Evolutionary conservation across 2,329 filamentous ascomycete genomes (phyloP), one percentile per base, ranked within the genome.

Genomic region (Claviceps monticola): DNA sequence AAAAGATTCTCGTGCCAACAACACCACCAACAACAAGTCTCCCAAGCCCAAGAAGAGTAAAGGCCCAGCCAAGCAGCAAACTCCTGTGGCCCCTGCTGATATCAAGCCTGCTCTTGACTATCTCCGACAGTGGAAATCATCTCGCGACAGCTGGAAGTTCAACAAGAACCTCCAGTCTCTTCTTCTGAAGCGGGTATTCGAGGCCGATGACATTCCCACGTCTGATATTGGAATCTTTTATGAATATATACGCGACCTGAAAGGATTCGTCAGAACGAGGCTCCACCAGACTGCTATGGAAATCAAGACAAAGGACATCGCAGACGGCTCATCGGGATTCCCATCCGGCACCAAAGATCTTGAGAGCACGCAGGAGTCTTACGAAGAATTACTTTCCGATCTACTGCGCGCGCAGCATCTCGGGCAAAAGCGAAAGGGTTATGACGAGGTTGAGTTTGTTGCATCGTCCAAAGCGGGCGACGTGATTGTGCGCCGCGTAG

Each of bases 101-200:
- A 68, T 82, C 51, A 74, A 79, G 46, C 77, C 83, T 14, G 83
- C 88, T 53, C 74, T 94, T 16, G 74, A 79, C 50, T 96, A 96
- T 64, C 77, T 96, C 45, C 75, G 75, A 46, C 80, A 83, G 63
- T 95, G 89, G 75, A 75, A 86, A 67, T 76, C 76, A 51, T 76
- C 82, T 55, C 82, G 82, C 53, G 72, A 76, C 9, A 74, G 74
- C 59, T 97, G 91, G 91, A 96, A 95, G 67, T 97, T 96, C 73
- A 95, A 94, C 72, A 96, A 96, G 71, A 90, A 88, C 59, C 82
- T 88, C 63, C 90, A 96, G 67, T 87, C 83, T 51, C 80, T 87
- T 59, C 74, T 96, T 13, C 79, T 96, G 63, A 91, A 93, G 66
- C 82, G 94, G 71, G 70, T 86, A 46, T 87, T 94, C 64, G 82